phyloP scores from a whole-genome alignment of 2,329 filamentous ascomycete genomes.

The Penicillium sp. region DNA sequence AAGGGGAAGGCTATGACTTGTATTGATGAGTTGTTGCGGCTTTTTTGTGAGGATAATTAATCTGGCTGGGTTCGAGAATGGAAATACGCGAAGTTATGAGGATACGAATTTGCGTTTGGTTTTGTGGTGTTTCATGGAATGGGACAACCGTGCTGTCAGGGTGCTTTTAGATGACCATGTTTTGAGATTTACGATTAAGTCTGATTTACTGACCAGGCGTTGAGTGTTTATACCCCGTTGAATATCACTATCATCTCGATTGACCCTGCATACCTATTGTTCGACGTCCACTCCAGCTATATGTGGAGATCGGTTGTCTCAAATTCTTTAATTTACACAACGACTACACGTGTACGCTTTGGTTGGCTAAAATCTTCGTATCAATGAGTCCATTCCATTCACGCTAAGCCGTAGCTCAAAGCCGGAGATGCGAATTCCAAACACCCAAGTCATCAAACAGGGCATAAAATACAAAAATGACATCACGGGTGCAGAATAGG shows the following conservation, averaged over 20 bases:
- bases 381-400: constrained; percentile 10
- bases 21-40: constrained; percentile 43
- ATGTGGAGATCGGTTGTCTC: neutral
- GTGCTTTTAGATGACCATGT: neutral
- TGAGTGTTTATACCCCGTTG: neutral
- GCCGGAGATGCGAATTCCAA: constrained; percentile 10
- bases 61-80: neutral
- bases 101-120: constrained; percentile 20
- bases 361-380: neutral
- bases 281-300: neutral
- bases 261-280: neutral
- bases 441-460: constrained; percentile 19
- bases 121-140: constrained; percentile 9
- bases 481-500: neutral
- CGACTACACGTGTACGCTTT: no score
- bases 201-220: neutral
- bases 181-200: neutral
- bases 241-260: neutral
- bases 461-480: constrained; percentile 23
- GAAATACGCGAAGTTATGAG: constrained; percentile 10
- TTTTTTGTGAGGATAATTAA: constrained; percentile 45
- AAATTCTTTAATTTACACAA: no score
- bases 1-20: constrained; percentile 44
- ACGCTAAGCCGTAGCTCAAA: constrained; percentile 16
- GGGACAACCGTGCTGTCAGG: neutral